A percentile compares a stretch with the other conserved stretches of the same genome.
Conservation (phyloP, 106 monocot genomes). For the Dioscorea zingiberensis region DNA sequence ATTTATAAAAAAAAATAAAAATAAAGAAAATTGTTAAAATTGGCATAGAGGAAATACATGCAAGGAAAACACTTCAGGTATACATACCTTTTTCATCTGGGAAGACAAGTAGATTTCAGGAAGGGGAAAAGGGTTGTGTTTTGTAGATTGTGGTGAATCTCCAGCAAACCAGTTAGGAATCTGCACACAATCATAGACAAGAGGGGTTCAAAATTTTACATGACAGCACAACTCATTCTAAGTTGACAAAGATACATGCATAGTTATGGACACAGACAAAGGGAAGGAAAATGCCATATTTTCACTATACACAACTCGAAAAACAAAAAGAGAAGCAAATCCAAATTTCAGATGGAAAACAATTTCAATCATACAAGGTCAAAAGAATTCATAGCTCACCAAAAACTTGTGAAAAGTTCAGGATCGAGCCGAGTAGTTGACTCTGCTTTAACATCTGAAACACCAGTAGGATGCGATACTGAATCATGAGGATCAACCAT, state of each 20-base stretch:
- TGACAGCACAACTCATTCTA: background rate
- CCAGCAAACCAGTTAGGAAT: conserved; percentile 57
- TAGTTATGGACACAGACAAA: background rate
- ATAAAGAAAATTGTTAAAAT: background rate
- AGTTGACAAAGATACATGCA: background rate
- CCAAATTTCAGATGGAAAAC: background rate
- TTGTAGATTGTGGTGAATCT: conserved; percentile 37
- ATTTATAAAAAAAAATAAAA: background rate
- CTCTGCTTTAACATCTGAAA: conserved; percentile 83
- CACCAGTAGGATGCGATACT: conserved; percentile 83
- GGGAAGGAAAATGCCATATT: too few species aligned
- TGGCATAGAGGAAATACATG: background rate
- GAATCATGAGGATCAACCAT: conserved; percentile 94
- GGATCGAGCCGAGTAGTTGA: conserved; percentile 86
- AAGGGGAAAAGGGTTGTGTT: conserved; percentile 51
- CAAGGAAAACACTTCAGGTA: background rate
- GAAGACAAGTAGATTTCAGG: conserved; percentile 55
- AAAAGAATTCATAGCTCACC: conserved; percentile 31
- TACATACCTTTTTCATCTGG: conserved; percentile 49
- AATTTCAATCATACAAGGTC: background rate
- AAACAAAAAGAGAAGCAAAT: too few species aligned
- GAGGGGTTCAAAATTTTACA: background rate
- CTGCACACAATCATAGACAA: conserved; percentile 19
- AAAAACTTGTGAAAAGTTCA: conserved; percentile 79
- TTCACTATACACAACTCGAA: too few species aligned